phyloP scores from a whole-genome alignment of 169 alveolate genomes.

The Plasmodium vivax region DNA sequence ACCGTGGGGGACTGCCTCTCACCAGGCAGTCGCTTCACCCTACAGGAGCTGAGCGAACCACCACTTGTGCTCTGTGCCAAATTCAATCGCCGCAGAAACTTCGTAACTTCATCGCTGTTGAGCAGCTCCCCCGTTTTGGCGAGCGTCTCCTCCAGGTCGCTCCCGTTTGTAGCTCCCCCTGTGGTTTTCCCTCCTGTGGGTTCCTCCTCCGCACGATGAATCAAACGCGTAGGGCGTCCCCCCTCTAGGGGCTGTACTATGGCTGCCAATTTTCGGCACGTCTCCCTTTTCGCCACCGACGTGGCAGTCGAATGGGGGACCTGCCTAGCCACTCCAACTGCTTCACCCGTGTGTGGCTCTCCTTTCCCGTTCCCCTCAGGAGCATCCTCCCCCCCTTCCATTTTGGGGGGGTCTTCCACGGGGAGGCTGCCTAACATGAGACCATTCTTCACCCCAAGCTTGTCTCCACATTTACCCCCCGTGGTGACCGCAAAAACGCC shows the following conservation, averaged over 20 bases:
- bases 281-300: neutral
- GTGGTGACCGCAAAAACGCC: neutral
- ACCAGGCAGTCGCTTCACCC: neutral
- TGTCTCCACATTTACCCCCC: neutral
- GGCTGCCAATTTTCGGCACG: neutral
- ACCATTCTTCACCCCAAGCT: neutral
- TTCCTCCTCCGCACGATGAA: neutral
- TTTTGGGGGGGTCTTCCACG: neutral
- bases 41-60: neutral
- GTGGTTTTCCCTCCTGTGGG: too few relatives aligned
- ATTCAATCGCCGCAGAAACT: conserved; percentile 20
- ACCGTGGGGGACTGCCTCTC: neutral
- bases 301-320: neutral
- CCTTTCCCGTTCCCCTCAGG: neutral
- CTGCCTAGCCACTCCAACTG: neutral
- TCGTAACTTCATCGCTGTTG: neutral
- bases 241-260: too few relatives aligned
- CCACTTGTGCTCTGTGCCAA: neutral
- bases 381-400: neutral
- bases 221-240: neutral
- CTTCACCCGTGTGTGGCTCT: neutral
- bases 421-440: neutral
- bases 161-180: neutral
- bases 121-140: neutral
- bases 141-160: neutral